Conservation (phyloP, 1,284 basidiomycete genomes). For the Pulchroboletus neoregius region DNA sequence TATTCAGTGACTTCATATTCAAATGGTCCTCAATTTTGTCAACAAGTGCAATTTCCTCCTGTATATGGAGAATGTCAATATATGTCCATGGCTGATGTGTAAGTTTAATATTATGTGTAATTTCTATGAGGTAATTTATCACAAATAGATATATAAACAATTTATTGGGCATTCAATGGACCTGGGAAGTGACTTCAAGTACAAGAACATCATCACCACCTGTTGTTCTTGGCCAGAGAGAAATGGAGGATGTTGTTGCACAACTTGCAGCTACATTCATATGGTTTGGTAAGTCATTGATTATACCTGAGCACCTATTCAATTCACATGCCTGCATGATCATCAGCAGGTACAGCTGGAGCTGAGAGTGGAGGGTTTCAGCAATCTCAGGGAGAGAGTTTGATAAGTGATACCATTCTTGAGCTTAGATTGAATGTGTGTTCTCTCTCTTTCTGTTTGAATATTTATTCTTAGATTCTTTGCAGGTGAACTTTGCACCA, state of each 20-base stretch:
- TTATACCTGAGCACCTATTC: neutral
- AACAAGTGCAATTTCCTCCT: neutral
- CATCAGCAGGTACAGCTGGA: neutral
- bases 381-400: neutral
- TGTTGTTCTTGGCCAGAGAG: neutral
- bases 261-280: slow-evolving; percentile 6
- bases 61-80: neutral
- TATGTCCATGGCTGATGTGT: neutral
- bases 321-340: neutral
- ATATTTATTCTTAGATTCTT: neutral
- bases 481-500: slow-evolving; percentile 2
- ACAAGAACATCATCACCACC: neutral
- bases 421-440: slow-evolving; percentile 16
- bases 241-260: slow-evolving; percentile 11
- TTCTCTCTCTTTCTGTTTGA: neutral
- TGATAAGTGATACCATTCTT: neutral
- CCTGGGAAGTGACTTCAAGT: neutral
- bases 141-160: neutral
- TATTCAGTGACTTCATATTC: neutral
- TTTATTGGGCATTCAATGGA: neutral
- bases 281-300: slow-evolving; percentile 15
- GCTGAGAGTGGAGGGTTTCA: slow-evolving; percentile 10
- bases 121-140: neutral
- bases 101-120: neutral
- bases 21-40: neutral